Evolutionary conservation across 225 moss, liverwort and hornwort genomes (phyloP).

Genomic region (Takakia lepidozioides): DNA sequence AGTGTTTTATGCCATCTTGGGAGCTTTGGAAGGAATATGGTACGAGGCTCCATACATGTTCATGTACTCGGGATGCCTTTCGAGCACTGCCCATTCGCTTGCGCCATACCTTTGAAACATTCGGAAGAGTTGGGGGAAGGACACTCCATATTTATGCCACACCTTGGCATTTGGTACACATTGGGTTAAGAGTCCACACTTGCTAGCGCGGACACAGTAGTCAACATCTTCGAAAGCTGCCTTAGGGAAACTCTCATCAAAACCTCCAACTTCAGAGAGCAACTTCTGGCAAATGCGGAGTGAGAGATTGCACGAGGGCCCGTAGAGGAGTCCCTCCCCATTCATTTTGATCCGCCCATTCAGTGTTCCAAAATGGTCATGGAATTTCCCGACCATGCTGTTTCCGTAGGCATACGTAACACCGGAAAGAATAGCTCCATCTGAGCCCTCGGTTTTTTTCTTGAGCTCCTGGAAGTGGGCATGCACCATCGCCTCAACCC

Average conservation of each 20-base stretch:
- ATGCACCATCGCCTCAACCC: slow-evolving; percentile 51
- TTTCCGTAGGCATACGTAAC: slow-evolving; percentile 25
- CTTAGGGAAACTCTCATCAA: slow-evolving; percentile 56
- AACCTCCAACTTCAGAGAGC: slow-evolving; percentile 45
- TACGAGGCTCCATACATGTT: slow-evolving; percentile 43
- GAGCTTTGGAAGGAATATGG: slow-evolving; percentile 43
- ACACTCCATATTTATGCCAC: slow-evolving; percentile 45
- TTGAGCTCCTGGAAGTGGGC: slow-evolving; percentile 45
- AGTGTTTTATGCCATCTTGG: too few species aligned
- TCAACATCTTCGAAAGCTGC: slow-evolving; percentile 60
- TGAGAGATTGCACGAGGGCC: slow-evolving; percentile 50
- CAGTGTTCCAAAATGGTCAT: slow-evolving; percentile 53
- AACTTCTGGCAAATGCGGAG: slow-evolving; percentile 32
- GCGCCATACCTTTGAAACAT: slow-evolving; percentile 61
- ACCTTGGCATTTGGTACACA: slow-evolving; percentile 52
- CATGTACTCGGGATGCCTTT: slow-evolving; percentile 43
- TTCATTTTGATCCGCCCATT: slow-evolving; percentile 44
- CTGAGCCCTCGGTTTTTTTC: slow-evolving; percentile 23
- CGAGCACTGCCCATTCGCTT: slow-evolving; percentile 56
- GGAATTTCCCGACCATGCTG: slow-evolving; percentile 35
- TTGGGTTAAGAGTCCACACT: slow-evolving; percentile 31
- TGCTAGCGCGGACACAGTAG: slow-evolving; percentile 39
- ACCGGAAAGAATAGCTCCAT: slow-evolving; percentile 46
- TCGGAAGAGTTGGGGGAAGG: slow-evolving; percentile 36
- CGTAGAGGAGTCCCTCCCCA: slow-evolving; percentile 45